Percentiles rank a stretch among this genome's conserved stretches.
These are phyloP conservation scores for Leucocoprinus birnbaumii DNA, from an alignment of 768 basidiomycete species.

Conservation along the genomic window DNA sequence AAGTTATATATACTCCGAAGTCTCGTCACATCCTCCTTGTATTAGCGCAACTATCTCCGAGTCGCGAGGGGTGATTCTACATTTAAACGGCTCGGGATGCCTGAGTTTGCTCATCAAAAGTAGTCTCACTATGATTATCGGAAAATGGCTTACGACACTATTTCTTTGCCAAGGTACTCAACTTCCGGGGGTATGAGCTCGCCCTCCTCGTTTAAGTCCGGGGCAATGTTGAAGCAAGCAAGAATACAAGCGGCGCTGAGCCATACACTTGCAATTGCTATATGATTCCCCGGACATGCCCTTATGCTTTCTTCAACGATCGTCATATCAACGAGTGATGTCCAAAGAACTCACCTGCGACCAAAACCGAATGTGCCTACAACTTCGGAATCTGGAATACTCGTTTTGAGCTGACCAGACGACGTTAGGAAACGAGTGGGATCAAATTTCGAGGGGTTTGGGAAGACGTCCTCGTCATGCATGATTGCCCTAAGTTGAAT, in stretches of 20 bases:
- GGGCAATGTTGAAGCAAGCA: not conserved
- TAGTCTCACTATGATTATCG: not conserved
- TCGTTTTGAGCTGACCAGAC: slow-evolving; percentile 1
- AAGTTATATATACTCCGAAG: not conserved
- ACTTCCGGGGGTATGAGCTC: not conserved
- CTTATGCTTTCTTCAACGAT: not conserved
- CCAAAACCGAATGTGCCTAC: slow-evolving; percentile 14
- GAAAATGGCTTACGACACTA: not conserved
- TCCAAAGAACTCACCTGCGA: not conserved
- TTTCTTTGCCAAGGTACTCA: not conserved
- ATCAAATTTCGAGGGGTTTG: slow-evolving; percentile 17
- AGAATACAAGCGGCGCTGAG: slow-evolving; percentile 1
- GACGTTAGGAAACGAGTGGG: slow-evolving; percentile 16
- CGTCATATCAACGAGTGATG: no score
- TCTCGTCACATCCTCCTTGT: not conserved
- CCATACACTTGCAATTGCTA: not conserved
- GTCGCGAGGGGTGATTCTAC: not conserved
- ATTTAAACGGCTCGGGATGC: not conserved
- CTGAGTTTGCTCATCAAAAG: not conserved
- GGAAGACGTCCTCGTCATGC: slow-evolving; percentile 16
- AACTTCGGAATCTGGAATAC: not conserved
- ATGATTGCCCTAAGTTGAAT: no score
- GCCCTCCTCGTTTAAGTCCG: not conserved
- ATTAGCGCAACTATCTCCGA: not conserved
- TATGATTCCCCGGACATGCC: not conserved